These are phyloP conservation scores for Colletotrichum australisinense DNA, from an alignment of 2,329 filamentous ascomycete species.

Conservation along the genomic window DNA sequence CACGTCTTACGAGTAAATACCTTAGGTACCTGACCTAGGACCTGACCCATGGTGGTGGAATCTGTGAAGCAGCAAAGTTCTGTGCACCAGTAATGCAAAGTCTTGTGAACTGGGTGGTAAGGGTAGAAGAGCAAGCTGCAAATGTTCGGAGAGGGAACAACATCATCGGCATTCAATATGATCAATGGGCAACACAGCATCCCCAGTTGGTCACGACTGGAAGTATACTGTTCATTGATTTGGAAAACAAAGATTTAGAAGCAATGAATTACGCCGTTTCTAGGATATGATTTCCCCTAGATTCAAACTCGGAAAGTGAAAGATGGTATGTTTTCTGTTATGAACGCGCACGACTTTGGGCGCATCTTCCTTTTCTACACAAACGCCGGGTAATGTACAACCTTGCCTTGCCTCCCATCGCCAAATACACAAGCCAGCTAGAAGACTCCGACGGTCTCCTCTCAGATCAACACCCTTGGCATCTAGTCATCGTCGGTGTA, in stretches of 20 bases:
- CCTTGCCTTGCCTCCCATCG: not conserved
- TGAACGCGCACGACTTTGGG: slow-evolving; percentile 5
- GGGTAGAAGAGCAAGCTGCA: too few species aligned
- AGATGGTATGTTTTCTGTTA: not conserved
- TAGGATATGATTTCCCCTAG: not conserved
- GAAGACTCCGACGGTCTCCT: not conserved
- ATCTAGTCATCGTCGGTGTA: slow-evolving; percentile 63
- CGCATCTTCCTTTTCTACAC: slow-evolving; percentile 14
- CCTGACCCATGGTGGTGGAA: too few species aligned
- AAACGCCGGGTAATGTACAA: slow-evolving; percentile 36
- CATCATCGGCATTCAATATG: not conserved
- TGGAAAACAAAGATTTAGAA: not conserved
- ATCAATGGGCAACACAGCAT: not conserved
- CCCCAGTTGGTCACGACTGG: not conserved
- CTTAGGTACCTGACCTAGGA: too few species aligned
- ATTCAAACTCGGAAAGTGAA: not conserved
- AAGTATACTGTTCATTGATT: not conserved
- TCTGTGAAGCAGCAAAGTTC: too few species aligned
- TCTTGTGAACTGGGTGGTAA: too few species aligned
- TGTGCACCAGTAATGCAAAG: too few species aligned
- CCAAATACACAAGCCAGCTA: slow-evolving; percentile 16
- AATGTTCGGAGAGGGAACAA: too few species aligned
- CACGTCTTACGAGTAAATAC: too few species aligned
- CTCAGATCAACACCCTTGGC: not conserved
- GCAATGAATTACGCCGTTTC: not conserved